phyloP scores from a whole-genome alignment of 164 flowering plant genomes.

The Sextonia rubra region DNA sequence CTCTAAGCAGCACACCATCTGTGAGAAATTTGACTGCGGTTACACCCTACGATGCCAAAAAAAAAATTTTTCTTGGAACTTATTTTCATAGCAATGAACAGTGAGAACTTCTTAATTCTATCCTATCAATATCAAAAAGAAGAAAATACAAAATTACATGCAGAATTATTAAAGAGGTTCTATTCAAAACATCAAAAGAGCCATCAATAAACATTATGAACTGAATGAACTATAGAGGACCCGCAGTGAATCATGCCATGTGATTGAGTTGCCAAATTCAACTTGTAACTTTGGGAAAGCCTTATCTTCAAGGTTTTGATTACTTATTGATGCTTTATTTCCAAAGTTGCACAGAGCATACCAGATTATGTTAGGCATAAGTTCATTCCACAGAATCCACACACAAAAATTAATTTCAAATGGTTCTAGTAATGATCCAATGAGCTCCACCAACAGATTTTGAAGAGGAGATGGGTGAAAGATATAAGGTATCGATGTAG shows the following conservation, averaged over 20 bases:
- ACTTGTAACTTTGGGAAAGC: not conserved
- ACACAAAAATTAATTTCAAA: too few relatives aligned
- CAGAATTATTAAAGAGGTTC: not conserved
- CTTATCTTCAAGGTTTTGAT: not conserved
- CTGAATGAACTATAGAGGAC: not conserved
- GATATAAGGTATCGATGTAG: too few relatives aligned
- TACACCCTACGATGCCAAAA: slow-evolving; percentile 54
- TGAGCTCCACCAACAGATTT: too few relatives aligned
- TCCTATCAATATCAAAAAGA: not conserved
- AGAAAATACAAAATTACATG: not conserved
- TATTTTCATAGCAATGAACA: not conserved
- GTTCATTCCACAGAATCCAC: too few relatives aligned
- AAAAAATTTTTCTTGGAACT: not conserved
- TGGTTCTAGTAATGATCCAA: too few relatives aligned
- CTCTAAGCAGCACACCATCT: slow-evolving; percentile 89
- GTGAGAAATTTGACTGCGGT: slow-evolving; percentile 89
- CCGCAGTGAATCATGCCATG: not conserved
- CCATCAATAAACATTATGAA: too few relatives aligned
- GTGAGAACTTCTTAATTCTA: not conserved
- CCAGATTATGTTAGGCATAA: too few relatives aligned
- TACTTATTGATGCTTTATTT: not conserved
- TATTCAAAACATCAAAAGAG: not conserved
- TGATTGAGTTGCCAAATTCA: not conserved
- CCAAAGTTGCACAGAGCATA: too few relatives aligned
- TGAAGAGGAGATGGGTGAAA: too few relatives aligned